phyloP scores from a whole-genome alignment of 306 rosid species.

The Dalbergia oliveri region DNA sequence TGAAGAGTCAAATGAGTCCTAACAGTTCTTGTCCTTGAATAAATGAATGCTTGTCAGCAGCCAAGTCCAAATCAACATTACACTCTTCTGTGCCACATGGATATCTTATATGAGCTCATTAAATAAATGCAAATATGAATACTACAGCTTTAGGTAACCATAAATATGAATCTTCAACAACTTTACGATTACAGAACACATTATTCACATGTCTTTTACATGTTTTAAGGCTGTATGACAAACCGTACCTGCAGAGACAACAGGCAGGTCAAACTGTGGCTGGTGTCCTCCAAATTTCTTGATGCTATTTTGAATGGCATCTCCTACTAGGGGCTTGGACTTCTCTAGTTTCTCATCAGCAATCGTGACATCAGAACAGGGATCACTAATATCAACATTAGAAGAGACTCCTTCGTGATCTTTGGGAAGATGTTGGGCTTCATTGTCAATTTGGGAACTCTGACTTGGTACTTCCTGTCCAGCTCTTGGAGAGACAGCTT shows the following conservation, averaged over 20 bases:
- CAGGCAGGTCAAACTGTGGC: slow-evolving; percentile 48
- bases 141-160: slow-evolving; percentile 25
- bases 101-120: slow-evolving; percentile 42
- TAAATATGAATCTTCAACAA: slow-evolving; percentile 15
- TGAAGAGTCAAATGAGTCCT: slow-evolving; percentile 52
- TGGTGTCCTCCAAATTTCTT: slow-evolving; percentile 43
- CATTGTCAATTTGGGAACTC: slow-evolving; percentile 40
- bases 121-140: slow-evolving; percentile 37
- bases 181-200: slow-evolving; percentile 31
- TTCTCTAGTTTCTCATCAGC: slow-evolving; percentile 41
- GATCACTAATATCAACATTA: slow-evolving; percentile 45
- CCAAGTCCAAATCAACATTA: slow-evolving; percentile 52
- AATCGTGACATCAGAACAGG: slow-evolving; percentile 39
- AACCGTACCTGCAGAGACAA: slow-evolving; percentile 55
- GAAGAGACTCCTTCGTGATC: slow-evolving; percentile 48
- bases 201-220: slow-evolving; percentile 16
- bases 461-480: slow-evolving; percentile 44
- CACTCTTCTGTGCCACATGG: slow-evolving; percentile 49
- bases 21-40: slow-evolving; percentile 35
- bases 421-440: slow-evolving; percentile 37
- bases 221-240: slow-evolving; percentile 18
- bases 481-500: slow-evolving; percentile 12
- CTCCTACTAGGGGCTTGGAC: slow-evolving; percentile 24
- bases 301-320: slow-evolving; percentile 41
- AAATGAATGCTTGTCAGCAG: slow-evolving; percentile 47